Percentiles rank a stretch among this genome's conserved stretches.
Conservation (phyloP, 805 yeast species). For the Ogataea salicorniae region DNA sequence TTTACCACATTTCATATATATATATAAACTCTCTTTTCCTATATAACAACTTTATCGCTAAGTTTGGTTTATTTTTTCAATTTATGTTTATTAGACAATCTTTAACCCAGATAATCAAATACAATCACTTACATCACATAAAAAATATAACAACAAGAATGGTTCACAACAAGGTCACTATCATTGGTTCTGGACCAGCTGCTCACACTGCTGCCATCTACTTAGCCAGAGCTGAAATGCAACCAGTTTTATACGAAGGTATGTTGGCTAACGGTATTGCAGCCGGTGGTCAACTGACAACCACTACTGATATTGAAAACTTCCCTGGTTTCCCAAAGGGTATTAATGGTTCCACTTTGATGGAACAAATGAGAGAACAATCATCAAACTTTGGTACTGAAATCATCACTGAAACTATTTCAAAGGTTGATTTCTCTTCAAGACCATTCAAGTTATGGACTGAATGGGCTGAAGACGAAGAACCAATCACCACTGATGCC, state of each 20-base stretch:
- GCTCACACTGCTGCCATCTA: conserved; percentile 99
- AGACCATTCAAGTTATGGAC: conserved; percentile 97
- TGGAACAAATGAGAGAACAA: conserved; percentile 93
- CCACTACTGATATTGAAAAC: conserved; percentile 97
- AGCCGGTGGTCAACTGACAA: conserved; percentile 98
- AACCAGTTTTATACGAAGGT: conserved; percentile 93
- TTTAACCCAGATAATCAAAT: not conserved
- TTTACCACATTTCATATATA: too few species aligned
- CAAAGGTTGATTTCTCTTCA: conserved; percentile 82
- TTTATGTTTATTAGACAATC: not conserved
- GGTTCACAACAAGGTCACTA: conserved; percentile 81
- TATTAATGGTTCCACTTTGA: conserved; percentile 76
- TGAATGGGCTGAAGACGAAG: conserved; percentile 88
- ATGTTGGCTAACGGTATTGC: conserved; percentile 96
- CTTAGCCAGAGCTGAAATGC: conserved; percentile 91
- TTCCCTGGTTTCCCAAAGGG: conserved; percentile 99
- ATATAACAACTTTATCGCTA: too few species aligned
- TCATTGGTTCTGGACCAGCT: conserved; percentile 97
- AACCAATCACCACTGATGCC: conserved; percentile 89
- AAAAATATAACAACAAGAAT: conserved; percentile 35
- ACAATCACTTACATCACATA: too few species aligned
- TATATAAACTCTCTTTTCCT: too few species aligned
- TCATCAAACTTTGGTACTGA: conserved; percentile 85
- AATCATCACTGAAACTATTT: conserved; percentile 89
- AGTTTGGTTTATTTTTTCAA: not conserved